Percentiles rank a stretch among this genome's conserved stretches.
phyloP scores from a whole-genome alignment of 1,284 basidiomycete species.

The Melanopsichium pennsylvanicum region DNA sequence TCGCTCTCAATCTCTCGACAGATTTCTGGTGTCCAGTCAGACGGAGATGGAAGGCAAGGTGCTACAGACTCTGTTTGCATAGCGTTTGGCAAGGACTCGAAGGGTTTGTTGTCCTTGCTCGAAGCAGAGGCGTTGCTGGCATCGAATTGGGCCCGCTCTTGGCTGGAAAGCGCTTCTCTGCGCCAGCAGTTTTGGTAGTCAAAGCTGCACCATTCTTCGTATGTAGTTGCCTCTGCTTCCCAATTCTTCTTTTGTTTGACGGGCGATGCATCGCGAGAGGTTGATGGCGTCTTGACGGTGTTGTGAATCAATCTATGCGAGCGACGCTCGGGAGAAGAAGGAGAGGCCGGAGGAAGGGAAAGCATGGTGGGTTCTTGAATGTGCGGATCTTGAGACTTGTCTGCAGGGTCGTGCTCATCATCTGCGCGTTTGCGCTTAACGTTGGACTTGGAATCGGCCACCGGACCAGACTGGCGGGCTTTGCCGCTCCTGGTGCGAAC shows the following conservation, averaged over 20 bases:
- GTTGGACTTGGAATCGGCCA: conserved; percentile 4
- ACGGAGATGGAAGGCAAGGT: conserved; percentile 12
- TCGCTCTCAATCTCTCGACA: conserved; percentile 86
- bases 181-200: conserved; percentile 58
- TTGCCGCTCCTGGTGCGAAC: conserved; percentile 56
- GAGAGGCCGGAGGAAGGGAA: conserved; percentile 6
- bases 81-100: too few relatives aligned
- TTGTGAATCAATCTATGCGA: conserved; percentile 13
- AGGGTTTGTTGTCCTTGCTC: not conserved
- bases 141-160: conserved; percentile 17
- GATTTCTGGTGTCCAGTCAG: conserved; percentile 65
- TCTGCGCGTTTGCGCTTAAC: conserved; percentile 27
- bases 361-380: conserved; percentile 10
- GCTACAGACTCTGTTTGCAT: not conserved
- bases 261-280: conserved; percentile 28
- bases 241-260: conserved; percentile 49
- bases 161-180: conserved; percentile 49
- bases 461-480: conserved; percentile 9
- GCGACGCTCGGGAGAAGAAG: conserved; percentile 19
- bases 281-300: conserved; percentile 7
- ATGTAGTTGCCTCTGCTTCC: conserved; percentile 49
- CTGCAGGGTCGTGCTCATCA: conserved; percentile 3
- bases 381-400: conserved; percentile 3
- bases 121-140: not conserved
- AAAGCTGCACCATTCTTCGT: conserved; percentile 58